phyloP scores from a whole-genome alignment of 495 filamentous ascomycete species.

The Aspergillus ostianus region DNA sequence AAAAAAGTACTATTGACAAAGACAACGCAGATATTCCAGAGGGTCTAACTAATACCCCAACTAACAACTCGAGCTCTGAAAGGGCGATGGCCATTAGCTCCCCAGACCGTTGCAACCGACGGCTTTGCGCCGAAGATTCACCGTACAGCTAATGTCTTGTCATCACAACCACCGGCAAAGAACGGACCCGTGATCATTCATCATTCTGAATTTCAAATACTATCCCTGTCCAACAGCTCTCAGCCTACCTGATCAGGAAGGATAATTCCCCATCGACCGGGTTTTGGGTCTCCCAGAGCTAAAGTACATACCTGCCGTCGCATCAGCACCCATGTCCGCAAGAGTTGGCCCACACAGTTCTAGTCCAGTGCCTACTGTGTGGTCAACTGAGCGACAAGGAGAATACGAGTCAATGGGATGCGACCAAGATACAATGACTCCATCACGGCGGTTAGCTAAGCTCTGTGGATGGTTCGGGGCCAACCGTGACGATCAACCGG shows the following conservation, averaged over 20 bases:
- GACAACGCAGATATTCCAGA: neutral
- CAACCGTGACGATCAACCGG: conserved; percentile 34
- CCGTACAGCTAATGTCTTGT: neutral
- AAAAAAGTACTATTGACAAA: neutral
- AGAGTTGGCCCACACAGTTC: neutral
- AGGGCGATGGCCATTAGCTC: neutral
- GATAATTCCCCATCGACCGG: neutral
- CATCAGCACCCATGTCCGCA: neutral
- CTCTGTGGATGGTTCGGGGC: conserved; percentile 24
- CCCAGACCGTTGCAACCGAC: neutral
- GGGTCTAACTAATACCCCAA: neutral
- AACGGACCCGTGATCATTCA: neutral
- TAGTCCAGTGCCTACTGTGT: neutral
- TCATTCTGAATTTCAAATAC: neutral
- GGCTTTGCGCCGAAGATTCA: neutral
- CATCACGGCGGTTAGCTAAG: conserved; percentile 27
- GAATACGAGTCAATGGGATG: conserved; percentile 4
- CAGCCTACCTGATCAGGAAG: neutral
- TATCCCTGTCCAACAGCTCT: neutral
- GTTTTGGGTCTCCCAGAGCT: neutral
- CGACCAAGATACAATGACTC: conserved; percentile 1
- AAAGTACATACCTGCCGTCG: neutral
- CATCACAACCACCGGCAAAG: neutral
- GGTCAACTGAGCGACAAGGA: conserved; percentile 3
- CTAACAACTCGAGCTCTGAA: neutral